Percentiles rank a stretch among this genome's conserved stretches.
These are phyloP conservation scores for Tarenaya hassleriana DNA, from an alignment of 345 rosid species.

Conservation along the genomic window DNA sequence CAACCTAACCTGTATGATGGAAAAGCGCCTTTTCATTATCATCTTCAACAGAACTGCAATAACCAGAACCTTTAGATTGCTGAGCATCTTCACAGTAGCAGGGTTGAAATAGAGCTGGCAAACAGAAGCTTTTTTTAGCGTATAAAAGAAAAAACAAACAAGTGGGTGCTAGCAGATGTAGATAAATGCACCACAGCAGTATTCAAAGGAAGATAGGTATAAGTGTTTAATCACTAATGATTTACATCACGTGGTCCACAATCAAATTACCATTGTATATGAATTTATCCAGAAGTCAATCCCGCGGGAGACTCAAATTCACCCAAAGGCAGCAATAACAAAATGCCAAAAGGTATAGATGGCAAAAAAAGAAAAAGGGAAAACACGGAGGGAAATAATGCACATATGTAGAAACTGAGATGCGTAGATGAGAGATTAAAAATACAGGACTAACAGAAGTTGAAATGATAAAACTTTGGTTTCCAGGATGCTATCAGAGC, in stretches of 20 bases:
- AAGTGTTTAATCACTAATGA: background rate
- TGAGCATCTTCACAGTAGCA: slow-evolving; percentile 98
- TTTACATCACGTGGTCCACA: background rate
- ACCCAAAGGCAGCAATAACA: slow-evolving; percentile 8
- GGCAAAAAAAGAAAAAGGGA: slow-evolving; percentile 7
- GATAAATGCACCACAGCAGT: too few relatives aligned
- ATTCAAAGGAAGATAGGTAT: too few relatives aligned
- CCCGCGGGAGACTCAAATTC: slow-evolving; percentile 7
- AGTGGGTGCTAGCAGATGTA: slow-evolving; percentile 5
- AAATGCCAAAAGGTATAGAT: too few relatives aligned
- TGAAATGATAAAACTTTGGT: background rate
- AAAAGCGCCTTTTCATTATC: slow-evolving; percentile 86
- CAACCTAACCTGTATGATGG: slow-evolving; percentile 70
- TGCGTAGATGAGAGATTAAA: slow-evolving; percentile 12
- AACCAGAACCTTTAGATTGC: slow-evolving; percentile 96
- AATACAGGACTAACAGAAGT: slow-evolving; percentile 11
- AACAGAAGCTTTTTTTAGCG: slow-evolving; percentile 17
- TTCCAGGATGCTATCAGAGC: too few relatives aligned
- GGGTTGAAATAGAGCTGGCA: slow-evolving; percentile 94
- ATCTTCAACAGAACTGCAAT: slow-evolving; percentile 83
- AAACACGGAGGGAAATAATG: slow-evolving; percentile 5
- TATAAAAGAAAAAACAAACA: slow-evolving; percentile 5
- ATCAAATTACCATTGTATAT: slow-evolving; percentile 12
- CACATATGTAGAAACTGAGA: slow-evolving; percentile 7
- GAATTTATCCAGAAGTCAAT: background rate